Base-by-base conservation (phyloP, 306 rosid species). In the Corylus avellana region DNA sequence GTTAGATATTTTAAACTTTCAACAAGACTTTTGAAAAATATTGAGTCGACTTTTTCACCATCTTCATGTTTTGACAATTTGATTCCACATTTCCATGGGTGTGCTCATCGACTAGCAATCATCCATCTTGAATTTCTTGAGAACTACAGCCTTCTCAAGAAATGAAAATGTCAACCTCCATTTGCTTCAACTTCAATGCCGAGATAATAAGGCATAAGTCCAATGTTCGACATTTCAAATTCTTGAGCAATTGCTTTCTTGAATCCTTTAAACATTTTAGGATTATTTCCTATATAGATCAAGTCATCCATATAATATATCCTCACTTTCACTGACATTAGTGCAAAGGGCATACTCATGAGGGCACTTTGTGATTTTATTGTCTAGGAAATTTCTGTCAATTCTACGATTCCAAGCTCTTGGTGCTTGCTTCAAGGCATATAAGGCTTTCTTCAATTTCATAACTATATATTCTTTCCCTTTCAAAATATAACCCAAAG, bases 331-430 rank as follows among this genome's bases (percentile, higher is more conserved):
- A 61, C 8, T 1, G 16, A 48, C 63, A n/a, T 49, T 29, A 50
- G 32, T 27, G 63, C 64, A 22, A 4, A 46, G 42, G 10, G 79
- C 56, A 76, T 44, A 4, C 16, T 76, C 25, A 20, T 76, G 5
- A 0, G 72, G 59, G 4, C 72, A 61, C 8, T 61, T 47, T 7
- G 5, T 25, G 18, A 57, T 62, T 12, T 27, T 58, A 18, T 62
- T 75, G 14, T 62, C 72, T 57, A 47, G 57, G 16, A 75, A 64
- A 20, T 76, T 49, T 57, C 50, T 76, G 73, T 76, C 73, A 49
- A 64, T 62, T 17, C 29, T 44, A 54, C 62, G 50, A 49, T 62
- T 63, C 62, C 62, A 76, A 22, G 73, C 55, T 37, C 70, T 16
- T 29, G 55, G 55, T 32, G 35, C 79, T 48, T 76, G 58, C 17